Conservation (phyloP, 257 asterid genomes). For the Parsonsia alboflavescens region DNA sequence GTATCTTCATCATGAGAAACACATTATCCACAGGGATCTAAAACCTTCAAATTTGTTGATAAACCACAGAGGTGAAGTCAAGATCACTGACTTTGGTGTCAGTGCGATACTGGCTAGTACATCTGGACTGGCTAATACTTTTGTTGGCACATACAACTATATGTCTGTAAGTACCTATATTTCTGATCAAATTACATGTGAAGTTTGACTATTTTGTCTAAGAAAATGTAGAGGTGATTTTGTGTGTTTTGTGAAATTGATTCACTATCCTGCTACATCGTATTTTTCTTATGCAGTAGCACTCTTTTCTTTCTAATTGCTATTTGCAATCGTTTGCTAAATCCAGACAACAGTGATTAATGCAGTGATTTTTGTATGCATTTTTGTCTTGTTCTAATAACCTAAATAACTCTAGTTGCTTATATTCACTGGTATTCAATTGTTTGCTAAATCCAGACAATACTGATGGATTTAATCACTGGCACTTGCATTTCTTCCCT, state of each 20-base stretch:
- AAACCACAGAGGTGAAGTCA: conserved; percentile 95
- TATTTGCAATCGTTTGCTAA: conserved; percentile 12
- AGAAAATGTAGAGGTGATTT: neutral
- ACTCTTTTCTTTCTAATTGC: neutral
- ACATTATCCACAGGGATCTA: conserved; percentile 90
- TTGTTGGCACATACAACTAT: conserved; percentile 97
- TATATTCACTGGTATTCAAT: neutral
- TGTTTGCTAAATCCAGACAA: neutral
- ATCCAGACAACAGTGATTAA: neutral
- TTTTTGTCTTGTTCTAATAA: neutral
- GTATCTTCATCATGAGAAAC: conserved; percentile 98
- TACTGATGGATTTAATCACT: neutral
- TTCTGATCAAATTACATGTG: conserved; percentile 1
- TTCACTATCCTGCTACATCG: neutral
- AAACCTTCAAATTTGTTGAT: conserved; percentile 92
- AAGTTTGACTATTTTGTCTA: neutral
- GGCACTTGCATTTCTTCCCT: neutral
- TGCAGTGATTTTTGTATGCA: neutral
- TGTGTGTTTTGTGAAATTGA: neutral
- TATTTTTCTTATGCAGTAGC: neutral
- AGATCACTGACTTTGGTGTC: conserved; percentile 97
- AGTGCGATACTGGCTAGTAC: conserved; percentile 86
- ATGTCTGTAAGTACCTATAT: conserved; percentile 82
- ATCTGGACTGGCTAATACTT: conserved; percentile 81
- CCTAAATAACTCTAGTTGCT: conserved; percentile 8